Evolutionary conservation across 305 asterid genomes (phyloP).

Genomic region (Fraxinus xanthoxyloides): DNA sequence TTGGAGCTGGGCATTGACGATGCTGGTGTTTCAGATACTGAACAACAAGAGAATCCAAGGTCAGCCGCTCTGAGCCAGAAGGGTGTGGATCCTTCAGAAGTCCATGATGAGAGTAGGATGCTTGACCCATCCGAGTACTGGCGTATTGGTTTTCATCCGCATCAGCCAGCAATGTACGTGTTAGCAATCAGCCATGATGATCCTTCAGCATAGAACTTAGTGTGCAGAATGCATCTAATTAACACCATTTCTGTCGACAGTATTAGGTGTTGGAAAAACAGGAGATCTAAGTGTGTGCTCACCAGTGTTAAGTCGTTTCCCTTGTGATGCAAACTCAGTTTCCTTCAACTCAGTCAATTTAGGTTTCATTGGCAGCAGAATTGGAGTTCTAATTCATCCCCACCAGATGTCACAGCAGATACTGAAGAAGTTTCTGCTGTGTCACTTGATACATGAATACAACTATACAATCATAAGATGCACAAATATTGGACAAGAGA

Average conservation of each 20-base stretch:
- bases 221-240: slow-evolving; percentile 31
- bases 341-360: slow-evolving; percentile 70
- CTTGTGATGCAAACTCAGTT: slow-evolving; percentile 41
- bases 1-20: slow-evolving; percentile 98
- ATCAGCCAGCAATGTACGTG: slow-evolving; percentile 41
- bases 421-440: slow-evolving; percentile 51
- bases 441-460: slow-evolving; percentile 16
- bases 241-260: slow-evolving; percentile 48
- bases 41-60: slow-evolving; percentile 85
- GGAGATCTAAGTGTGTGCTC: slow-evolving; percentile 63
- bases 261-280: slow-evolving; percentile 47
- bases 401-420: slow-evolving; percentile 44
- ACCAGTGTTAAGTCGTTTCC: slow-evolving; percentile 69
- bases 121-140: slow-evolving; percentile 29
- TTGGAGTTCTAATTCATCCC: slow-evolving; percentile 68
- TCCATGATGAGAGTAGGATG: slow-evolving; percentile 52
- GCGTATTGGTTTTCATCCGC: slow-evolving; percentile 47
- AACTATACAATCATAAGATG: not conserved
- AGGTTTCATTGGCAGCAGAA: slow-evolving; percentile 78
- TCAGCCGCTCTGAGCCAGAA: slow-evolving; percentile 44
- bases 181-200: slow-evolving; percentile 38
- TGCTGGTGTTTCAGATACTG: slow-evolving; percentile 98
- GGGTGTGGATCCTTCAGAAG: slow-evolving; percentile 62
- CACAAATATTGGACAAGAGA: not conserved
- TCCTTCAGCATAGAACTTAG: slow-evolving; percentile 54